Base-by-base conservation (phyloP, 225 moss, liverwort and hornwort genomes). In the Asterella californica region DNA sequence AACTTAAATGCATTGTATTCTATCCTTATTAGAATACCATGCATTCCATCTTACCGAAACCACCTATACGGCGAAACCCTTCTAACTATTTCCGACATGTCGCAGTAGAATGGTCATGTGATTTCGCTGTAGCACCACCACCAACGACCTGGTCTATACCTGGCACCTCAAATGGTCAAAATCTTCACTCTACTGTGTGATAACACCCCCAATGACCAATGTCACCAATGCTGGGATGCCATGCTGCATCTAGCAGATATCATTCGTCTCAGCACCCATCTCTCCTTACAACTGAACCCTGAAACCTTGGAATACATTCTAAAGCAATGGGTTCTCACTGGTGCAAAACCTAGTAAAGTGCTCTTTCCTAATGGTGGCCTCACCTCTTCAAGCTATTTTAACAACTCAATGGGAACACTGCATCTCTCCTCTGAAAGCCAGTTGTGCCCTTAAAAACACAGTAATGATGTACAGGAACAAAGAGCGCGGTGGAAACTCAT, bases 381-480 rank as follows among this genome's bases (percentile, higher is more conserved):
- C 75, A 11, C 59, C 59, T 30, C 50, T 59, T 38, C 57, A 5
- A 37, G 10, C 59, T 30, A 76, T 38, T 59, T 76, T 76, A 33
- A 76, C 75, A 76, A 36, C 75, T 75, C 75, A 55, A 76, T 6
- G 36, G 57, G 38, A 22, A 19, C 6, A 59, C 24, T 74, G 53
- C 74, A 76, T 34, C 19, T 59, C 59, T 59, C 75, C 59, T 76
- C 75, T 36, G 75, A 57, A 76, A 33, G 75, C 75, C 75, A 36
- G 21, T 36, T 72, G 21, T 59, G 75, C 25, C 75, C 75, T 76
- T 76, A 33, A 76, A 36, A 37, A 76, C 75, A 75, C 32, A 52
- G 53, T 76, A 21, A 54, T 60, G 75, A 57, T 76, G 25, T 59
- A 76, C 75, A 76, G 10, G 36, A 22, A 37, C 32, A 53, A 34